phyloP scores from a whole-genome alignment of 345 rosid species.

The Psidium friedrichsthalianum region DNA sequence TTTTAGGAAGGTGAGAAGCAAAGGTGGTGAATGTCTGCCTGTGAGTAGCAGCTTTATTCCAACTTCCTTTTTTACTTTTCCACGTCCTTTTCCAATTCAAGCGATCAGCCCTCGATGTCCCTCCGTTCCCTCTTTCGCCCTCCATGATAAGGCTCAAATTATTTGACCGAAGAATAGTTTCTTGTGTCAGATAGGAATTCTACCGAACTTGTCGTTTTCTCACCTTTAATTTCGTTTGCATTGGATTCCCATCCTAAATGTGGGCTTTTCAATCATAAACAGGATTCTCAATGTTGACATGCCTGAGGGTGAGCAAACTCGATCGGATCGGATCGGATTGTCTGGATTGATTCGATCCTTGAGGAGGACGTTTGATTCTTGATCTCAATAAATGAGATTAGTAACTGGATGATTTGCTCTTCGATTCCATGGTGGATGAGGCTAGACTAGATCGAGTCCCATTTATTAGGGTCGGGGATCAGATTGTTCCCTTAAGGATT shows the following conservation, averaged over 20 bases:
- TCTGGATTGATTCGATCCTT: too few relatives aligned
- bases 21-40: not conserved
- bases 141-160: not conserved
- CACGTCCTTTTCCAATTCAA: not conserved
- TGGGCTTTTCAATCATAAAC: not conserved
- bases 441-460: too few relatives aligned
- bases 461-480: too few relatives aligned
- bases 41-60: not conserved
- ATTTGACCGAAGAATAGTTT: not conserved
- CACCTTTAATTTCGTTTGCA: not conserved
- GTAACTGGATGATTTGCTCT: too few relatives aligned
- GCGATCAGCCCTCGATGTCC: not conserved
- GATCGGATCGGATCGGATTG: too few relatives aligned
- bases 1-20: not conserved
- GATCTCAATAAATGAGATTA: too few relatives aligned
- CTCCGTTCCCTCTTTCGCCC: not conserved
- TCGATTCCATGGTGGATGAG: too few relatives aligned
- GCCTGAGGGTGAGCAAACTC: too few relatives aligned
- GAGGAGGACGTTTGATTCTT: too few relatives aligned
- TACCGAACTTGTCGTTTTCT: not conserved
- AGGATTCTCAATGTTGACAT: not conserved
- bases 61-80: not conserved
- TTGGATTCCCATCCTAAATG: not conserved
- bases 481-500: too few relatives aligned
- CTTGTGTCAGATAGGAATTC: not conserved